These are phyloP conservation scores for Penicillium verrucosum DNA, from an alignment of 2,329 filamentous ascomycete genomes.

Conservation along the genomic window DNA sequence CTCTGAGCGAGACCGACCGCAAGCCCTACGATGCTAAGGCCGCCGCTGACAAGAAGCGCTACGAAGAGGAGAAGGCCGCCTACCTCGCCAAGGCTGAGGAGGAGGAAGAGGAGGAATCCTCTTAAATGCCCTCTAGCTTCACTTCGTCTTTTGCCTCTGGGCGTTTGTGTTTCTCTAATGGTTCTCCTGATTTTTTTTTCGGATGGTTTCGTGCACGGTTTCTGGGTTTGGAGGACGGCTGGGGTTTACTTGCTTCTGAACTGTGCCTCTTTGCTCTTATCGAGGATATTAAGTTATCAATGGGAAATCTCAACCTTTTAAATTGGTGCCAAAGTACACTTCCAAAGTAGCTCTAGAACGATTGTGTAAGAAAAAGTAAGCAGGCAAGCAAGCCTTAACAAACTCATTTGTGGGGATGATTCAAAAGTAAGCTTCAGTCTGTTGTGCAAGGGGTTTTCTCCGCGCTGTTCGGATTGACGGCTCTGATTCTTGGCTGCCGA, in stretches of 20 bases:
- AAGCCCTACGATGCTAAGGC: conserved; percentile 95
- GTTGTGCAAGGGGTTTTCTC: neutral
- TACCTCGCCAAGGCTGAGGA: conserved; percentile 66
- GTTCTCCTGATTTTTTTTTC: conserved; percentile 31
- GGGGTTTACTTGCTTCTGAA: conserved; percentile 32
- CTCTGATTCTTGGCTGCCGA: neutral
- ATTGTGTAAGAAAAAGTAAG: neutral
- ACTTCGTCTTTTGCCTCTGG: conserved; percentile 29
- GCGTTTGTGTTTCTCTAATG: conserved; percentile 36
- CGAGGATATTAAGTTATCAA: conserved; percentile 25
- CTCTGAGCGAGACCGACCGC: conserved; percentile 86
- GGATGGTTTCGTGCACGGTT: conserved; percentile 33
- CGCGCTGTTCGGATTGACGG: neutral
- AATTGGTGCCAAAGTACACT: neutral
- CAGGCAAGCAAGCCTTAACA: neutral
- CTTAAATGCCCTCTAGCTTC: conserved; percentile 27
- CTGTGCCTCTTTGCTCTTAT: conserved; percentile 31
- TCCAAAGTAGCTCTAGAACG: neutral
- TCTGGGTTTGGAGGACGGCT: conserved; percentile 18
- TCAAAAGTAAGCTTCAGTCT: neutral
- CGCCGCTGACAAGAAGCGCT: conserved; percentile 95
- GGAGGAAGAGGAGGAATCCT: conserved; percentile 55
- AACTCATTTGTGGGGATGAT: neutral
- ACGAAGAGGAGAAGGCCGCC: conserved; percentile 94
- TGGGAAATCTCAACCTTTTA: conserved; percentile 30